These are phyloP conservation scores for Verticillium nubilum DNA, from an alignment of 2,329 filamentous ascomycete species.

Conservation along the genomic window DNA sequence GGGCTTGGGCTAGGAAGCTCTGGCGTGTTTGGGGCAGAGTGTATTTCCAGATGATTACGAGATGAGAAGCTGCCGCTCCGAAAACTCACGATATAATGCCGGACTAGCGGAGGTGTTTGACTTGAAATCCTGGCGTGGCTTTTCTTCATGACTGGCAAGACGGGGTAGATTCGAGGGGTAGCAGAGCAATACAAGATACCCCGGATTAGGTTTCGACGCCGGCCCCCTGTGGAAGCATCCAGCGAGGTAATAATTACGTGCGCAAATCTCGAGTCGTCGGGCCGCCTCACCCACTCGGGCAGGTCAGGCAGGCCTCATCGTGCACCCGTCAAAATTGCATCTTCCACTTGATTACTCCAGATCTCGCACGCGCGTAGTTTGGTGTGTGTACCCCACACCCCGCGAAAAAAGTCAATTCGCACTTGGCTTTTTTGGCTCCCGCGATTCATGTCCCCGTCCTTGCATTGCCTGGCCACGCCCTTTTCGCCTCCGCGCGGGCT, in stretches of 20 bases:
- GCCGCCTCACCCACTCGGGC: background rate
- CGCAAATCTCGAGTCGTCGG: background rate
- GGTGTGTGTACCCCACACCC: background rate
- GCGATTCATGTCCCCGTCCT: background rate
- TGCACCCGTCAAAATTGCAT: background rate
- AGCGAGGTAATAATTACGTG: background rate
- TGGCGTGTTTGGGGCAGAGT: slow-evolving; percentile 42
- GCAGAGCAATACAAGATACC: background rate
- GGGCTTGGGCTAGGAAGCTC: slow-evolving; percentile 39
- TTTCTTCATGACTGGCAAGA: background rate
- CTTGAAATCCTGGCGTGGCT: background rate
- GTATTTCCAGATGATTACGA: slow-evolving; percentile 27
- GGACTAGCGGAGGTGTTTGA: background rate
- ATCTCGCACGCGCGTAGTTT: background rate
- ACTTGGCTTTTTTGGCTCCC: background rate
- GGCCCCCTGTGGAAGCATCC: background rate
- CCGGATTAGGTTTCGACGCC: background rate
- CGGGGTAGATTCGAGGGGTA: background rate
- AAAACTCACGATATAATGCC: background rate
- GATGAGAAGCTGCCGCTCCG: background rate
- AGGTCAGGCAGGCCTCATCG: background rate
- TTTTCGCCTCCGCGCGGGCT: background rate
- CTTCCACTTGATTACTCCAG: background rate
- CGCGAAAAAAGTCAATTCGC: background rate
- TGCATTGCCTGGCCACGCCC: background rate